Conservation (phyloP, 1,284 basidiomycete genomes). For the Cutaneotrichosporon mucoides region DNA sequence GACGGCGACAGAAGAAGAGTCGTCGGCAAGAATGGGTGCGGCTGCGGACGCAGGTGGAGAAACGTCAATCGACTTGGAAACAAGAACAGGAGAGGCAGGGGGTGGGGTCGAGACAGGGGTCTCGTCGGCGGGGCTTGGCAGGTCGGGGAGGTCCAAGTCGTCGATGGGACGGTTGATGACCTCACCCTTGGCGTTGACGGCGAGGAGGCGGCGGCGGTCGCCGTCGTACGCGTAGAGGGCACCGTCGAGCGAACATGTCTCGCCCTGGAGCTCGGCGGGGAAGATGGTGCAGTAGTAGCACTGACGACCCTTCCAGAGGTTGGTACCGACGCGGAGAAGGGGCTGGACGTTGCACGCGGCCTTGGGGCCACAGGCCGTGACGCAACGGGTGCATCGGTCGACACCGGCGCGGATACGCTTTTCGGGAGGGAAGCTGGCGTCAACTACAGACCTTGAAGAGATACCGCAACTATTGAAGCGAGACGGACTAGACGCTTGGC, state of each 20-base stretch:
- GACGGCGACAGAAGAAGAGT: too few species aligned
- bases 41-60: not conserved
- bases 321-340: not conserved
- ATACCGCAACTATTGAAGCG: too few species aligned
- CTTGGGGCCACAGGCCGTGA: conserved; percentile 2
- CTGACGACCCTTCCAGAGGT: conserved; percentile 7
- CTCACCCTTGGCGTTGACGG: conserved; percentile 2
- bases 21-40: not conserved
- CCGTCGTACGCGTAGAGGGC: conserved; percentile 2
- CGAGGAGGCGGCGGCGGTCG: conserved; percentile 1
- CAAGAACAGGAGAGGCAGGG: not conserved
- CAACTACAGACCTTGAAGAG: not conserved
- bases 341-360: conserved; percentile 14
- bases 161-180: not conserved
- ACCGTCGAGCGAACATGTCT: conserved; percentile 10
- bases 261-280: conserved; percentile 7
- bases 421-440: conserved; percentile 7
- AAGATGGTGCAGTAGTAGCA: conserved; percentile 12
- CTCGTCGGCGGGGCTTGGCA: not conserved
- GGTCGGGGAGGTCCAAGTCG: conserved; percentile 1
- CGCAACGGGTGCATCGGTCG: conserved; percentile 12
- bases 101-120: not conserved
- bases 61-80: not conserved
- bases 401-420: conserved; percentile 5
- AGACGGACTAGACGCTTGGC: not conserved